Base-by-base conservation (phyloP, 2,329 filamentous ascomycete genomes). In the Monosporascus sp. region DNA sequence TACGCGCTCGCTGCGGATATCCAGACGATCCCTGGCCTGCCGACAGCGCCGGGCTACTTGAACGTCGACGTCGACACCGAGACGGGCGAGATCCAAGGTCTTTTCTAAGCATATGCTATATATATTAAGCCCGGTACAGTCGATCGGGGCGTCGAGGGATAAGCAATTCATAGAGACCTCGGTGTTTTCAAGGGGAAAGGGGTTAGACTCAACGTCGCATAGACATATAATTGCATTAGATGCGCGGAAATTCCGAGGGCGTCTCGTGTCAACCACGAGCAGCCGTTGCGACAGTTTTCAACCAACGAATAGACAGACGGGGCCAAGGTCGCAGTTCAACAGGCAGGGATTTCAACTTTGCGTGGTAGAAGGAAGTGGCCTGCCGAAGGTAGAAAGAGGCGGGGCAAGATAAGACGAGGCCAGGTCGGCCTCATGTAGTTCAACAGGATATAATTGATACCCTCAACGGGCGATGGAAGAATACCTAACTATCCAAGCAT, bases 1-100 rank as follows among this genome's bases (percentile, higher is more conserved):
- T 97, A 96, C 64, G 94, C 94, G 7, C 81, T 97, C 57, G 94
- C 94, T 51, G 94, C 94, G 16, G 94, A 99, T 68, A 97, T 99
- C 61, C 94, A 97, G 78, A 99, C 94, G 1, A 99, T 99, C 59
- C 94, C 94, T 16, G 94, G 94, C 57, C 78, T 99, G 59, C 93
- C 93, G 9, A 97, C 94, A 8, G 93, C 93, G 20, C 94, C 93
- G 8, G 94, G 94, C 11, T 97, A 97, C 69, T 78, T 97, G 57
- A 97, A 97, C 65, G 92, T 97, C 46, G 93, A 97, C 62, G 86
- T 88, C 38, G 87, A 93, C 64, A 74, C 79, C 6, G 87, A 91
- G 76, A 92, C 87, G n/a, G 89, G 89, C 52, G 88, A 93, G 74
- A 90, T 93, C 60, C 85, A 90, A 54, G 89, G 94, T 5, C 81